Percentiles rank a stretch among this genome's conserved stretches.
These are phyloP conservation scores for Rhodamnia rubescens DNA, from an alignment of 345 rosid species.

Conservation along the genomic window DNA sequence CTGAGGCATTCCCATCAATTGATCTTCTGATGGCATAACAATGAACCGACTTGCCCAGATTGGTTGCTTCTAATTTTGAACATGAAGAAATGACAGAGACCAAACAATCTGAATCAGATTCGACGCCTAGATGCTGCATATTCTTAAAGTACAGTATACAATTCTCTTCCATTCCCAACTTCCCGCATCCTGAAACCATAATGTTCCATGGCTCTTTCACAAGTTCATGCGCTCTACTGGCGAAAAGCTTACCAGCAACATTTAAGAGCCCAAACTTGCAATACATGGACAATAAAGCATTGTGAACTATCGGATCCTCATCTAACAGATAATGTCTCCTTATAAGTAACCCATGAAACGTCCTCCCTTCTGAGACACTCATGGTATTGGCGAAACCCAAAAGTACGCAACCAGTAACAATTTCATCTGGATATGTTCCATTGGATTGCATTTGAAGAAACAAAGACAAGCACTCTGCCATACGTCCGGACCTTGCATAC, in stretches of 20 bases:
- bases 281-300: conserved; percentile 50
- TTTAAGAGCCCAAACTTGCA: conserved; percentile 40
- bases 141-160: conserved; percentile 35
- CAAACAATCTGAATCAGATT: conserved; percentile 26
- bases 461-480: conserved; percentile 30
- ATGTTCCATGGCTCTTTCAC: conserved; percentile 36
- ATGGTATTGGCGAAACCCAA: conserved; percentile 35
- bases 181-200: conserved; percentile 42
- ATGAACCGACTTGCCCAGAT: conserved; percentile 43
- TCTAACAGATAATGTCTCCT: conserved; percentile 31
- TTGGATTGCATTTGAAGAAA: conserved; percentile 48
- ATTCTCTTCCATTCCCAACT: conserved; percentile 26
- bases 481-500: conserved; percentile 32
- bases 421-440: conserved; percentile 33
- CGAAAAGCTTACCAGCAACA: conserved; percentile 36
- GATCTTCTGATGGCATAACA: conserved; percentile 28
- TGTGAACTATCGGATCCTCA: conserved; percentile 18
- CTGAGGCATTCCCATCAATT: conserved; percentile 16
- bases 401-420: conserved; percentile 47
- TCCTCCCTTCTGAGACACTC: conserved; percentile 32
- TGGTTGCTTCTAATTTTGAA: conserved; percentile 28
- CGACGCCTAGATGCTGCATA: conserved; percentile 28
- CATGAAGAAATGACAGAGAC: conserved; percentile 47
- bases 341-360: conserved; percentile 43
- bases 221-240: conserved; percentile 1